phyloP scores from a whole-genome alignment of 805 yeast species.

The Kuraishia floccosa region DNA sequence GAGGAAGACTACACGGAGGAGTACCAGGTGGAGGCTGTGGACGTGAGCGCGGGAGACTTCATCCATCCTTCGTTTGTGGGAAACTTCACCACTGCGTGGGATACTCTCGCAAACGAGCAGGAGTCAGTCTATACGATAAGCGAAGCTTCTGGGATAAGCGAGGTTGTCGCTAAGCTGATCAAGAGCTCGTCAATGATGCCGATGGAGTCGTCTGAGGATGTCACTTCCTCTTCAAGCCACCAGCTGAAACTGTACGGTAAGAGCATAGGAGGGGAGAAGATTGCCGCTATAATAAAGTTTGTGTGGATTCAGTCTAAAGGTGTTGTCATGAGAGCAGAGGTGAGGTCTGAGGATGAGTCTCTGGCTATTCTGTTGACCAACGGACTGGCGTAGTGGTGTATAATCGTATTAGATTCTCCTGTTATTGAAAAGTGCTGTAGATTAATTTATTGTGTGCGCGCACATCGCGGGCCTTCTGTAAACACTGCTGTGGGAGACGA shows the following conservation, averaged over 20 bases:
- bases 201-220: constrained; percentile 61
- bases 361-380: too few species aligned
- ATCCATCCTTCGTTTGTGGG: constrained; percentile 69
- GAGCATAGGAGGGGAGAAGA: constrained; percentile 44
- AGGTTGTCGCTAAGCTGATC: constrained; percentile 44
- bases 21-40: constrained; percentile 78
- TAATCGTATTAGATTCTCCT: too few species aligned
- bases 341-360: constrained; percentile 42
- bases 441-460: too few species aligned
- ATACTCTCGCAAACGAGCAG: constrained; percentile 53
- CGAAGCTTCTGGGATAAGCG: constrained; percentile 34
- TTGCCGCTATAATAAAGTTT: constrained; percentile 36
- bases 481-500: too few species aligned
- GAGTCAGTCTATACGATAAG: constrained; percentile 59
- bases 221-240: constrained; percentile 49
- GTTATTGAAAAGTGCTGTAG: too few species aligned
- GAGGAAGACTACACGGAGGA: constrained; percentile 90
- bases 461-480: too few species aligned
- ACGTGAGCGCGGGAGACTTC: constrained; percentile 71
- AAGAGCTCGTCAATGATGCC: constrained; percentile 53
- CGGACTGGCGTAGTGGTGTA: too few species aligned
- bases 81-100: constrained; percentile 63
- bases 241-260: constrained; percentile 76
- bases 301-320: constrained; percentile 36
- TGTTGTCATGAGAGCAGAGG: constrained; percentile 45